These are phyloP conservation scores for Rhazya stricta DNA, from an alignment of 257 asterid species.

Conservation along the genomic window DNA sequence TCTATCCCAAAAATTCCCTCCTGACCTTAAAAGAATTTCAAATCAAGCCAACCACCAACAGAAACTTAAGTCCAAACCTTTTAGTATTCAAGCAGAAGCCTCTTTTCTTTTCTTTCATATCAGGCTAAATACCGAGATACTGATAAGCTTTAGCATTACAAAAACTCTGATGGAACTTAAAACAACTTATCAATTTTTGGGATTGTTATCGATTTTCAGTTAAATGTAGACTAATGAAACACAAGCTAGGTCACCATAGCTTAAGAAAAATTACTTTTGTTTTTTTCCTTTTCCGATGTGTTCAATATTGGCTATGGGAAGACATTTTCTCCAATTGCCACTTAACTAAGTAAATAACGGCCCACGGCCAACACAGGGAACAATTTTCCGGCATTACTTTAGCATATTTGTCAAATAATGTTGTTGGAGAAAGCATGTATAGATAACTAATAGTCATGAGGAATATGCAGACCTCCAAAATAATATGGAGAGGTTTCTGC, in stretches of 20 bases:
- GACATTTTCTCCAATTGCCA: background rate
- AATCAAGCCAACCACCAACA: too few relatives aligned
- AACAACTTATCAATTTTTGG: too few relatives aligned
- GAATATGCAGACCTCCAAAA: background rate
- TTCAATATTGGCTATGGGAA: too few relatives aligned
- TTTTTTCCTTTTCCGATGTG: background rate
- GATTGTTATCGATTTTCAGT: too few relatives aligned
- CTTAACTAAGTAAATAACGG: background rate
- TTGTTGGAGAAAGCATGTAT: background rate
- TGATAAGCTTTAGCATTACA: too few relatives aligned
- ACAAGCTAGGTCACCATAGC: background rate
- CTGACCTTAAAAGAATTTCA: too few relatives aligned
- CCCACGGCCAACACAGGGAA: background rate
- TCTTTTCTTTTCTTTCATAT: too few relatives aligned
- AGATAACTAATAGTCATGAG: background rate
- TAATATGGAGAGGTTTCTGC: slow-evolving; percentile 1
- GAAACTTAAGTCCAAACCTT: too few relatives aligned
- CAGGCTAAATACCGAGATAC: too few relatives aligned
- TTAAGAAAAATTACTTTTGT: background rate
- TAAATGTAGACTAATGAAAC: background rate
- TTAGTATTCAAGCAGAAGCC: too few relatives aligned
- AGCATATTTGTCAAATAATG: background rate
- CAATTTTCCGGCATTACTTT: background rate
- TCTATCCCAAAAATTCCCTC: too few relatives aligned
- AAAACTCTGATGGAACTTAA: too few relatives aligned